phyloP scores from a whole-genome alignment of 2,329 filamentous ascomycete genomes.

The Hypoxylon sp. region DNA sequence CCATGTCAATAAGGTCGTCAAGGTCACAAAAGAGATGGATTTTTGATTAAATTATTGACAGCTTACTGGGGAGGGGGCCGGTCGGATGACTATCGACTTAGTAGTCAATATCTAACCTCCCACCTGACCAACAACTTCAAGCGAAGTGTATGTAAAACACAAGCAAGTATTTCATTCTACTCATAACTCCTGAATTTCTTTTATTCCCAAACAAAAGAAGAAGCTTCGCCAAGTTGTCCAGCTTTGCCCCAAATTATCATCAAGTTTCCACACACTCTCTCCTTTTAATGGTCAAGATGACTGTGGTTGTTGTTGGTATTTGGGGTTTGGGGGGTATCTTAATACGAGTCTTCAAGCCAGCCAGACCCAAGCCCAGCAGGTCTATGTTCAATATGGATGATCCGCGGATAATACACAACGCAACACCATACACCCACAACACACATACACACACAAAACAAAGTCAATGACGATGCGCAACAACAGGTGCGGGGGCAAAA shows the following conservation, averaged over 20 bases:
- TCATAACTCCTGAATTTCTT: neutral
- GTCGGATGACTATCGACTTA: neutral
- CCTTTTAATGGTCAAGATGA: no score
- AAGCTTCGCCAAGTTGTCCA: slow-evolving; percentile 3
- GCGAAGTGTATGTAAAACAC: no score
- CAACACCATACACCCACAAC: slow-evolving; percentile 8
- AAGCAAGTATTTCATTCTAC: no score
- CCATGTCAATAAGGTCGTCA: no score
- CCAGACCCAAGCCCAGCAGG: slow-evolving; percentile 1
- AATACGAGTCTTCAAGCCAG: slow-evolving; percentile 9
- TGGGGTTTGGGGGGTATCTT: neutral
- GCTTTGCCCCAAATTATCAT: no score
- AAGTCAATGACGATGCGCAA: neutral
- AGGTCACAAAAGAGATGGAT: no score
- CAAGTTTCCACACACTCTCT: no score
- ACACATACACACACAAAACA: slow-evolving; percentile 20
- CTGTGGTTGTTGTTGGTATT: no score
- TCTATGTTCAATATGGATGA: slow-evolving; percentile 33
- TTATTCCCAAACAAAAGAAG: neutral
- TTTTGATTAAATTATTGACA: no score
- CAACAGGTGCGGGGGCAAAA: neutral
- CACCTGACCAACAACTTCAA: no score
- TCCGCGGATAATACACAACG: slow-evolving; percentile 3
- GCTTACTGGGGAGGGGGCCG: no score
- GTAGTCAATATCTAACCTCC: no score